Percentiles rank a stretch among this genome's conserved stretches.
Evolutionary conservation across 805 yeast genomes (phyloP).

Genomic region (Metschnikowia baotianmanensis): DNA sequence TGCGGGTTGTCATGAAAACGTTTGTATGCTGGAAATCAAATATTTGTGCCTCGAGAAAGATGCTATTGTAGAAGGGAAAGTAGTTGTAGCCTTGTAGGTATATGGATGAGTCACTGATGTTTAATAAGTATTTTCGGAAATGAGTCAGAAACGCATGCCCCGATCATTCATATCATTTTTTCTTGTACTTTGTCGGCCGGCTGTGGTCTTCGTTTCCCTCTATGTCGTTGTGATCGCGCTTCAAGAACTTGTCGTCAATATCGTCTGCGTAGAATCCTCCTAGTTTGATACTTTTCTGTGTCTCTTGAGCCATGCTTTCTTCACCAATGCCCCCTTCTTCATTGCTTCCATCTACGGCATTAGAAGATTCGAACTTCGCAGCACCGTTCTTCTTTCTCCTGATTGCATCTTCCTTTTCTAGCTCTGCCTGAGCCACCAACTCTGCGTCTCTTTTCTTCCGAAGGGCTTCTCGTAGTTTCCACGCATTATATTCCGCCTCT

Average conservation of each 20-base stretch:
- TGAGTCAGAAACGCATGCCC: background rate
- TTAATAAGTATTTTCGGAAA: too few species aligned
- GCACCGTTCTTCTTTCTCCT: slow-evolving; percentile 15
- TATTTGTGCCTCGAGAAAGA: background rate
- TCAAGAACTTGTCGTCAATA: slow-evolving; percentile 25
- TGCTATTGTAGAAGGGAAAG: background rate
- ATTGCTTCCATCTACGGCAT: too few species aligned
- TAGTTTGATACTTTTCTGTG: slow-evolving; percentile 26
- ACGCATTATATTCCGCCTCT: slow-evolving; percentile 38
- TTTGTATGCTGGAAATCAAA: slow-evolving; percentile 10
- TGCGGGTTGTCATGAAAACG: background rate
- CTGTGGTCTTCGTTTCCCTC: slow-evolving; percentile 31
- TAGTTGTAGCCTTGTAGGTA: background rate
- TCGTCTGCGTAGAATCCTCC: slow-evolving; percentile 21
- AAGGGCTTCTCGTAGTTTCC: slow-evolving; percentile 41
- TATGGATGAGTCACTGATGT: too few species aligned
- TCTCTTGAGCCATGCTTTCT: slow-evolving; percentile 12
- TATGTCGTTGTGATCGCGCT: slow-evolving; percentile 27
- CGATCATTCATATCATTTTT: background rate
- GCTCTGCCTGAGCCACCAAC: slow-evolving; percentile 27
- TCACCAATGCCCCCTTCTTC: too few species aligned
- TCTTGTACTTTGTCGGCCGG: slow-evolving; percentile 25
- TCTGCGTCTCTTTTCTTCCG: slow-evolving; percentile 40
- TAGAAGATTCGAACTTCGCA: background rate
- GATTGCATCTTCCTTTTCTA: slow-evolving; percentile 30